These are phyloP conservation scores for Fibroporia radiculosa DNA, from an alignment of 768 basidiomycete genomes.

Conservation along the genomic window DNA sequence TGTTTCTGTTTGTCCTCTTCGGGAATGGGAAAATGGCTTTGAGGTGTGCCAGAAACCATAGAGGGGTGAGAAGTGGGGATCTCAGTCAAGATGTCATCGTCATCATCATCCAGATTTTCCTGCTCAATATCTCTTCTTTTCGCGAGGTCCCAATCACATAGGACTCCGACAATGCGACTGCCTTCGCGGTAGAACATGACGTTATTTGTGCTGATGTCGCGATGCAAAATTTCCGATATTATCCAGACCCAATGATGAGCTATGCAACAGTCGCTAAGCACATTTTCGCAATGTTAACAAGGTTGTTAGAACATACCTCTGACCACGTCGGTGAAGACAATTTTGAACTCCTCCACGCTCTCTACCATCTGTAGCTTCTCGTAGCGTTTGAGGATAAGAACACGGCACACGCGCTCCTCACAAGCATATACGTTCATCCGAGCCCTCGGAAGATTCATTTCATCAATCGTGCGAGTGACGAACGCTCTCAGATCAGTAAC, in stretches of 20 bases:
- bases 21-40: too few species aligned
- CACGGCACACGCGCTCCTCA: neutral
- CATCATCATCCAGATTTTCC: too few species aligned
- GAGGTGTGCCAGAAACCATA: too few species aligned
- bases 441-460: neutral
- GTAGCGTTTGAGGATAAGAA: conserved; percentile 1
- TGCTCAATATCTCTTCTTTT: too few species aligned
- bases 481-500: conserved; percentile 2
- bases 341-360: neutral
- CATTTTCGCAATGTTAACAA: too few species aligned
- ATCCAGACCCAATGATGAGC: conserved; percentile 10
- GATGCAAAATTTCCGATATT: conserved; percentile 9
- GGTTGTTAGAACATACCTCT: too few species aligned
- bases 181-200: conserved; percentile 8
- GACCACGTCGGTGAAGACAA: conserved; percentile 2
- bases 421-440: neutral
- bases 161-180: neutral
- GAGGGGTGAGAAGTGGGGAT: too few species aligned
- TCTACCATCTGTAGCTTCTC: neutral
- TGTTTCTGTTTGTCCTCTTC: too few species aligned
- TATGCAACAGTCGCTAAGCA: too few species aligned
- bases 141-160: conserved; percentile 1
- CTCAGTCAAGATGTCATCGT: too few species aligned
- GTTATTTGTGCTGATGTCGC: conserved; percentile 11
- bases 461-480: neutral